Evolutionary conservation across 176 grass and related monocot genomes (phyloP).

Genomic region (Paspalum vaginatum): DNA sequence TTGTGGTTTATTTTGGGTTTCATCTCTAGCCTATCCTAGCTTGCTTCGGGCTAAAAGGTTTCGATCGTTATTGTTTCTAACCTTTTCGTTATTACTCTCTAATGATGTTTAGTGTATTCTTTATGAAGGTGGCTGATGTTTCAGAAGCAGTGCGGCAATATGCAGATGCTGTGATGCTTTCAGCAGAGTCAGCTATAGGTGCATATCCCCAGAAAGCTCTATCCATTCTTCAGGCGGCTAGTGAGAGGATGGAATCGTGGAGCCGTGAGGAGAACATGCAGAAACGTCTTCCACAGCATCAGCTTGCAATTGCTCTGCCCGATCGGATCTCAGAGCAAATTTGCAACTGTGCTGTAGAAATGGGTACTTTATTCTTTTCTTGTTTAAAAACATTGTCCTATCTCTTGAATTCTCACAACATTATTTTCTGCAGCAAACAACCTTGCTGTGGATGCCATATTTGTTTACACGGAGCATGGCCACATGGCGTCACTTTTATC

Average conservation of each 20-base stretch:
- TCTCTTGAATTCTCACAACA: background rate
- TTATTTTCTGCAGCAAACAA: conserved; percentile 57
- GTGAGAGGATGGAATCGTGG: conserved; percentile 66
- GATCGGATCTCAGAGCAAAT: conserved; percentile 65
- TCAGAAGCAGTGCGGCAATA: conserved; percentile 73
- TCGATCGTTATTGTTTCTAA: background rate
- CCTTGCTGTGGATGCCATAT: conserved; percentile 71
- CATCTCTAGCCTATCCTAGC: background rate
- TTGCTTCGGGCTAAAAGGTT: background rate
- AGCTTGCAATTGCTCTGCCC: conserved; percentile 53
- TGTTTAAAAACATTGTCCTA: background rate
- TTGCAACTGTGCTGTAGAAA: conserved; percentile 63
- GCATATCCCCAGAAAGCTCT: conserved; percentile 65
- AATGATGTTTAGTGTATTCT: conserved; percentile 1
- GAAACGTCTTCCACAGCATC: conserved; percentile 46
- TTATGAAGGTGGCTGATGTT: conserved; percentile 65
- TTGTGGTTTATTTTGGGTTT: background rate
- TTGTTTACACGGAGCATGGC: conserved; percentile 78
- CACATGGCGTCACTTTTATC: conserved; percentile 66
- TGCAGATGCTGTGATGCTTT: conserved; percentile 73
- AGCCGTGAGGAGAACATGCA: conserved; percentile 60
- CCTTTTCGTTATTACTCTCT: conserved; percentile 3
- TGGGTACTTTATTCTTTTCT: conserved; percentile 48
- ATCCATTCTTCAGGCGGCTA: conserved; percentile 54
- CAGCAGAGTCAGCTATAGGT: conserved; percentile 70